Conservation (phyloP, 2,329 filamentous ascomycete genomes). For the Fusarium sp. region DNA sequence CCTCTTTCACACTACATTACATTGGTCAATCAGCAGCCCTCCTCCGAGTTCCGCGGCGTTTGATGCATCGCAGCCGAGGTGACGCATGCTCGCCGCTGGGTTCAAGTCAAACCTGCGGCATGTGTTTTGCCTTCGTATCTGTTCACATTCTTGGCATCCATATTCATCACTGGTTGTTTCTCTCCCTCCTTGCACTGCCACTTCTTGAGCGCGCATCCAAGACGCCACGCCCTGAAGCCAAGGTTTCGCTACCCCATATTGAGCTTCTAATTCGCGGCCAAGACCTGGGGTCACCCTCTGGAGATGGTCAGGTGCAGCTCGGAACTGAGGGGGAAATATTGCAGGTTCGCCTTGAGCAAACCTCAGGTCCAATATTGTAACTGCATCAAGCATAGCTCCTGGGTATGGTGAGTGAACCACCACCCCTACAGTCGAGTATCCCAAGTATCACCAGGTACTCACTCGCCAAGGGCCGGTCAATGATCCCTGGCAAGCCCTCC, state of each 20-base stretch:
- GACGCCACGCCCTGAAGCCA: constrained; percentile 38
- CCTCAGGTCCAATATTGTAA: not conserved
- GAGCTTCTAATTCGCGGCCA: constrained; percentile 31
- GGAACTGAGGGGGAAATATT: constrained; percentile 14
- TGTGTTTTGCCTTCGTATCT: constrained; percentile 28
- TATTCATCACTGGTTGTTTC: not conserved
- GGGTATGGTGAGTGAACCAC: not conserved
- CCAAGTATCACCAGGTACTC: constrained; percentile 4
- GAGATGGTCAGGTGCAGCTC: constrained; percentile 30
- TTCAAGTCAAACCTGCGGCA: constrained; percentile 12
- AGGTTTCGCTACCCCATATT: constrained; percentile 36
- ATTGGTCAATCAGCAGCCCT: constrained; percentile 19
- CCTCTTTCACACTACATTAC: constrained; percentile 14
- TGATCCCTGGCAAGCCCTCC: constrained; percentile 2
- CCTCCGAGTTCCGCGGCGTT: constrained; percentile 9
- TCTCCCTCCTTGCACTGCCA: constrained; percentile 27
- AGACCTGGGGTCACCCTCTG: constrained; percentile 30
- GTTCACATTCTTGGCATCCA: not conserved
- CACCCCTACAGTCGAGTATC: not conserved
- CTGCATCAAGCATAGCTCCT: not conserved
- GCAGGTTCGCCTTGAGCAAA: not conserved
- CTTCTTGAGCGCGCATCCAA: constrained; percentile 21
- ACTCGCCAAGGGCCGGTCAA: not conserved
- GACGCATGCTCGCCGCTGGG: constrained; percentile 7
- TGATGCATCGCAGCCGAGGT: constrained; percentile 34